Conservation (phyloP, 352 stramenopile genomes). For the Phytopythium litorale region DNA sequence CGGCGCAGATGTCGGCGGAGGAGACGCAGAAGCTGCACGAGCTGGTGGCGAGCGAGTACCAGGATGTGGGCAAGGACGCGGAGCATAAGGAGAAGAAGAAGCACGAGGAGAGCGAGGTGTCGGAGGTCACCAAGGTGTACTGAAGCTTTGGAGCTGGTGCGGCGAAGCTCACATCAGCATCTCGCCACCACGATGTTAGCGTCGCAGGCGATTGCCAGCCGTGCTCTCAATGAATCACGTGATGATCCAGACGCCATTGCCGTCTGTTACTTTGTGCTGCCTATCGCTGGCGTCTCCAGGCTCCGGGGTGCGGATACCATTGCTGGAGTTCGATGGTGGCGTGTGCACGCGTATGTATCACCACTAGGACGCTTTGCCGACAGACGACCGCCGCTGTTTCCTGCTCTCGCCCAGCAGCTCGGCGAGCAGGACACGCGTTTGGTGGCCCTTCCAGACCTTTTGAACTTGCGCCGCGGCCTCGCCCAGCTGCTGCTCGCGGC, state of each 20-base stretch:
- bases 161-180: too few relatives aligned
- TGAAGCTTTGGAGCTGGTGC: conserved; percentile 14
- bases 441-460: conserved; percentile 50
- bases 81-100: conserved; percentile 5
- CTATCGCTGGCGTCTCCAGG: too few relatives aligned
- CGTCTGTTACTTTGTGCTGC: too few relatives aligned
- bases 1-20: conserved; percentile 72
- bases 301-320: too few relatives aligned
- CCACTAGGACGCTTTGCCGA: background rate
- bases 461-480: conserved; percentile 43
- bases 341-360: too few relatives aligned
- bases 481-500: conserved; percentile 23
- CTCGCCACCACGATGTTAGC: too few relatives aligned
- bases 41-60: conserved; percentile 61
- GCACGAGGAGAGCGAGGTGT: conserved; percentile 21
- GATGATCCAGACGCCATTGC: too few relatives aligned
- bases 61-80: conserved; percentile 5
- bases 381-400: background rate
- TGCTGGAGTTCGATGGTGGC: too few relatives aligned
- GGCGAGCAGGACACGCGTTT: conserved; percentile 44
- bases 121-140: conserved; percentile 80
- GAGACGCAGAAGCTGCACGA: conserved; percentile 68
- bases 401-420: background rate
- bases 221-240: too few relatives aligned
- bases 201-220: too few relatives aligned